Base-by-base conservation (phyloP, 2,329 filamentous ascomycete genomes). In the Ophiocordyceps camponoti-floridani region DNA sequence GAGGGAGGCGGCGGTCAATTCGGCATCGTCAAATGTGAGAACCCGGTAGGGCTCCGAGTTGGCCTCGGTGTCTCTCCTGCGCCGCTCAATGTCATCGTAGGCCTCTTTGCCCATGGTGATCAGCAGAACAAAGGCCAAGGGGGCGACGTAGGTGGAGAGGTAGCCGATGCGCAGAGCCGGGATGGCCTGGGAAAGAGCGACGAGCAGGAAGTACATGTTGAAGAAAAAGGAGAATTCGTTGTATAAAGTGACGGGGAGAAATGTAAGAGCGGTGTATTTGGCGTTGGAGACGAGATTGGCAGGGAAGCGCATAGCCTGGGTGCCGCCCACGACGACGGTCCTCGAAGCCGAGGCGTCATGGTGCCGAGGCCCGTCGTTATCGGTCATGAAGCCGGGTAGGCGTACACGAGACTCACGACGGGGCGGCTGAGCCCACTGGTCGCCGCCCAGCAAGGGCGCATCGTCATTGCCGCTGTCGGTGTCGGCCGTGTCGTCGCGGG, bases 161-260 rank as follows among this genome's bases (percentile, higher is more conserved):
- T 95, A 96, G 46, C 91, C 91, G 51, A 98, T 95, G 45, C 87
- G 78, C 45, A 98, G 66, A 19, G 84, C 75, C 4, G 87, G 88
- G 55, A 98, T 88, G 40, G 86, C 80, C 63, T 98, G 91, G 35
- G 89, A 96, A 43, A 96, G 64, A 7, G 91, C 93, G 43, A 98
- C 91, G 26, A 96, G 77, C 46, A 98, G 70, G 61, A 98, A 98
- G 61, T 98, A 98, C 70, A 96, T 85, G 72, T 98, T 98, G 72
- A 98, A 94, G 66, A 98, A 98, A 68, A 96, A 98, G 47, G 89
- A 95, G 60, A 98, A 98, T 59, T 98, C 91, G 65, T 96, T 96
- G 64, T 95, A 98, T 19, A 98, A 69, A 0, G 91, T 98, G 44
- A 89, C 72, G 2, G 93, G 93, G 13, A 98, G 72, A 62, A 98